phyloP scores from a whole-genome alignment of 176 grass and related monocot genomes.

The Oryza officinalis region DNA sequence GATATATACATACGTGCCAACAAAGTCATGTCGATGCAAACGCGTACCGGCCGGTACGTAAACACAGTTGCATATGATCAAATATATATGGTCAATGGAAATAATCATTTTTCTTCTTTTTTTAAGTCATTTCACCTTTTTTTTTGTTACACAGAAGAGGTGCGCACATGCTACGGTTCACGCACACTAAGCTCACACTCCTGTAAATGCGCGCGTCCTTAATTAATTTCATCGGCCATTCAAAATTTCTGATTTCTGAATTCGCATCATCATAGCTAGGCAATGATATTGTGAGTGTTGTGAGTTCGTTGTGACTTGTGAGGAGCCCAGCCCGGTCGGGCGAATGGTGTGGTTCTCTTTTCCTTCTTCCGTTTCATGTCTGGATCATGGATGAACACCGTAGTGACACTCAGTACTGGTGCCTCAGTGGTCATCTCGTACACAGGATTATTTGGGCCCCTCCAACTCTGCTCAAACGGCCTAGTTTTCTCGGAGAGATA shows the following conservation, averaged over 20 bases:
- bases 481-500: background rate
- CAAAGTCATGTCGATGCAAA: background rate
- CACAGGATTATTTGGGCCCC: background rate
- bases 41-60: no score
- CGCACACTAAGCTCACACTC: no score
- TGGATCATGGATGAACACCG: background rate
- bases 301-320: background rate
- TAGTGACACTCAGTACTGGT: background rate
- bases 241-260: background rate
- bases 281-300: no score
- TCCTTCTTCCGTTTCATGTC: background rate
- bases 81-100: no score
- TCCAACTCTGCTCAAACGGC: background rate
- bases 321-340: no score
- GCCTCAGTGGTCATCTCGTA: background rate
- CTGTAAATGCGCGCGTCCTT: no score
- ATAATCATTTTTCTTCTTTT: no score
- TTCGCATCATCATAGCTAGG: background rate
- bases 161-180: no score
- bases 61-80: no score
- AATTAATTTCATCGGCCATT: background rate
- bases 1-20: background rate
- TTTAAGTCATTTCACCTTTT: no score
- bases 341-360: background rate
- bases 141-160: no score